A percentile compares a stretch with the other conserved stretches of the same genome.
These are phyloP conservation scores for Ulota crispa DNA, from an alignment of 225 moss, liverwort and hornwort genomes.

Conservation along the genomic window DNA sequence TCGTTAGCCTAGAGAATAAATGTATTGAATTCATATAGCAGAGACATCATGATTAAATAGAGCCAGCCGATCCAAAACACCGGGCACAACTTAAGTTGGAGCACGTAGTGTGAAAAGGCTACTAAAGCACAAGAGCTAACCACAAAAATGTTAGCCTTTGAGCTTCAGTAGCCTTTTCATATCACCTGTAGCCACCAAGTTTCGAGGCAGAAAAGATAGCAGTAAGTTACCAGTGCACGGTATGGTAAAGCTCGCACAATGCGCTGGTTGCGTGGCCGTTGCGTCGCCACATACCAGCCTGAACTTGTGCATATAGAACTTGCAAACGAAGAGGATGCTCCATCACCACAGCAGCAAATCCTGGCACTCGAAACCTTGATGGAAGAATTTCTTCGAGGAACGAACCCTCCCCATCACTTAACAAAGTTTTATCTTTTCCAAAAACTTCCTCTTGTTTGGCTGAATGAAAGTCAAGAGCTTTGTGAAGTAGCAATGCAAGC, in stretches of 20 bases:
- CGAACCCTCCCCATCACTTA: conserved; percentile 18
- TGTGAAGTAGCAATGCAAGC: conserved; percentile 68
- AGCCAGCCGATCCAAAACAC: conserved; percentile 14
- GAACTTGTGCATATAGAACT: conserved; percentile 93
- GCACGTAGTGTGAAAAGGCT: background rate
- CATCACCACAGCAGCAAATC: conserved; percentile 77
- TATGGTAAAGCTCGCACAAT: conserved; percentile 78
- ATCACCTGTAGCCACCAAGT: background rate
- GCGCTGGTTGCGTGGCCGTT: conserved; percentile 75
- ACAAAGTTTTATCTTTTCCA: conserved; percentile 21
- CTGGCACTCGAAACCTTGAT: conserved; percentile 66
- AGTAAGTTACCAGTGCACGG: conserved; percentile 70
- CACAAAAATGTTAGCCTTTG: background rate
- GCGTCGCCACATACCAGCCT: conserved; percentile 96
- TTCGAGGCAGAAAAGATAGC: background rate
- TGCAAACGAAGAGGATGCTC: conserved; percentile 96
- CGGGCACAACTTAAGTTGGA: background rate
- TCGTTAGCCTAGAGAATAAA: background rate
- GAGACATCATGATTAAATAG: conserved; percentile 9
- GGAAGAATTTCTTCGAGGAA: conserved; percentile 68
- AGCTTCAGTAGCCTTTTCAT: no score
- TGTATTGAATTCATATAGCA: background rate
- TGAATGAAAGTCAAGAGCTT: conserved; percentile 65
- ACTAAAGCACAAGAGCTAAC: conserved; percentile 15
- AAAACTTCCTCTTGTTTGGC: conserved; percentile 29